Base-by-base conservation (phyloP, 1,284 basidiomycete species). In the Apiotrichum gamsii region DNA sequence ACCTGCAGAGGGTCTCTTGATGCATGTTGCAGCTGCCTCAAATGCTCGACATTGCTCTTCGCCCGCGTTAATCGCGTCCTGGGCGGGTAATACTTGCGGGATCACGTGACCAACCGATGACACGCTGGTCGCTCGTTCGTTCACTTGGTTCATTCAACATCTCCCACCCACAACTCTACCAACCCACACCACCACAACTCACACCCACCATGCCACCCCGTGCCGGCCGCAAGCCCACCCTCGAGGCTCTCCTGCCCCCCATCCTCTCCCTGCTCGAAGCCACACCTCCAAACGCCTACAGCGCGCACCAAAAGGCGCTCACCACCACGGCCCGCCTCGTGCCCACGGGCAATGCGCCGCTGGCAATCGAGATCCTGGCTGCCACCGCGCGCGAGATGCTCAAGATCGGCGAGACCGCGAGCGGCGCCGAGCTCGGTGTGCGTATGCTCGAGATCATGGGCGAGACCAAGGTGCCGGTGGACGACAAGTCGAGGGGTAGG, bases 231-330 rank as follows among this genome's bases (percentile, higher is more conserved):
- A 50, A 62, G 16, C 69, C 61, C 8, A 61, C 59, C 14, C 52
- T 64, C 23, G 63, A 67, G 2, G 51, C 59, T 36, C 67, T 71
- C 39, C 66, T 72, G 19, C 71, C 70, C 8, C 65, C 72, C 19
- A 72, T 74, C 52, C 63, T 72, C 24, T 30, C 45, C 34, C 60
- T 66, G 32, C 61, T 72, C 14, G 29, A 49, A 38, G 54, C 60
- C 14, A 54, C 56, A 21, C 56, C 66, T 14, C 71, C 69, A 6
- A 67, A 84, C 51, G 80, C 85, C 4, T 94, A 95, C 72, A 87
- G 88, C 60, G 90, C 90, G 0, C 91, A 95, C 61, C 90, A 95
- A 70, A 94, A 94, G 74, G 87, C 90, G 21, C 82, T 91, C 25
- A 95, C 91, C 21, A 93, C 91, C 55, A 89, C 89, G 5, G 84